A percentile compares a stretch with the other conserved stretches of the same genome.
These are phyloP conservation scores for Nicotiana undulata DNA, from an alignment of 257 asterid genomes.

Conservation along the genomic window DNA sequence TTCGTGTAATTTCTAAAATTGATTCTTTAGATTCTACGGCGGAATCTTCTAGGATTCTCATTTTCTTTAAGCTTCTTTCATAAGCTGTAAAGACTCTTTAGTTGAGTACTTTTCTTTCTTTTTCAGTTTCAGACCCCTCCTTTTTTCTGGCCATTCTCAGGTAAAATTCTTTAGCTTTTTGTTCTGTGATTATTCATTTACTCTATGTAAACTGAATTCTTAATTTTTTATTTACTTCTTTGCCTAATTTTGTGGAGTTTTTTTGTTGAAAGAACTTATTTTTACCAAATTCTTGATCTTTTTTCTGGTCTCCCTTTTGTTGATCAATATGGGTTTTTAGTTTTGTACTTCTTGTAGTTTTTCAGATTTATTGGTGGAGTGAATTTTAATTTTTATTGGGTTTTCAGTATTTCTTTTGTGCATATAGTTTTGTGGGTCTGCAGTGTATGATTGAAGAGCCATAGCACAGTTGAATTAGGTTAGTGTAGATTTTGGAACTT, in stretches of 20 bases:
- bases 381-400: not conserved
- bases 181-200: not conserved
- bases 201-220: not conserved
- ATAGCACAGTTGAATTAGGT: not conserved
- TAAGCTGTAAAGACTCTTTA: not conserved
- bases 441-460: not conserved
- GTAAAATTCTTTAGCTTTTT: not conserved
- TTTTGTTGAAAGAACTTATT: not conserved
- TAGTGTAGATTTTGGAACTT: not conserved
- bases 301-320: not conserved
- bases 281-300: not conserved
- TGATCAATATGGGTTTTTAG: not conserved
- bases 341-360: not conserved
- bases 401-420: not conserved
- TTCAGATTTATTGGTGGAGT: not conserved
- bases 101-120: not conserved
- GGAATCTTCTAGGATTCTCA: conserved; percentile 10
- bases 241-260: not conserved
- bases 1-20: not conserved
- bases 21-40: conserved; percentile 4
- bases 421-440: not conserved
- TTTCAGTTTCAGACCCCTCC: not conserved
- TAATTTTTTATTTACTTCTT: not conserved
- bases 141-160: not conserved
- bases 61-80: not conserved